Base-by-base conservation (phyloP, 345 rosid genomes). In the Brassica rapa region DNA sequence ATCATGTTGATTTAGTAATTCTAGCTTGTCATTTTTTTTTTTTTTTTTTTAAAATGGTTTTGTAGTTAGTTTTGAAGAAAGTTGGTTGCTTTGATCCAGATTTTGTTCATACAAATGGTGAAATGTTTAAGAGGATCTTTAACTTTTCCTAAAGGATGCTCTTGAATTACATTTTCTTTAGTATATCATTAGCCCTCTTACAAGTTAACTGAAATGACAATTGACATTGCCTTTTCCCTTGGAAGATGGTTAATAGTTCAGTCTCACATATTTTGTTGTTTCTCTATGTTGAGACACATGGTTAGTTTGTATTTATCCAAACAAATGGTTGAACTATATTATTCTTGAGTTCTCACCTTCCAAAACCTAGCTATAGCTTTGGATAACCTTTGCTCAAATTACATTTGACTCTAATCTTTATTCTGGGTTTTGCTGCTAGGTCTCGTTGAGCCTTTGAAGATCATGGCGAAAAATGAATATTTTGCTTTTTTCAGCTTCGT, bases 341-440 rank as follows among this genome's bases (percentile, higher is more conserved):
- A 25, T 25, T 25, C 29, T 25, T 25, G 4, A 25, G 29, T 25
- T 25, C 29, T 3, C 29, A 25, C 29, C 29, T 25, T 25, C 29
- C 29, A 25, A 25, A 25, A 25, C 37, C 37, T 32, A 32, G 37
- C 37, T 32, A 32, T 32, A 32, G 37, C 29, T 25, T 25, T 25
- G 29, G 10, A n/a, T 72, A 23, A 41, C 7, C 12, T 30, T 59
- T 43, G 4, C 16, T 15, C 56, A 30, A 6, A 30, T 57, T 25
- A 37, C 62, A 3, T 27, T 64, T 4, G 23, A 57, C 60, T 79
- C 29, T 25, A 53, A 73, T 68, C 66, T 68, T 0, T 6, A 7
- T 53, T 62, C 21, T 55, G 21, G 66, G 71, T 62, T 79, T 39
- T 79, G 2, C 37, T 68, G 37, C 3, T 74, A 74, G 82, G 78